Conservation (phyloP, 306 rosid genomes). For the Chamaecrista fasciculata region DNA sequence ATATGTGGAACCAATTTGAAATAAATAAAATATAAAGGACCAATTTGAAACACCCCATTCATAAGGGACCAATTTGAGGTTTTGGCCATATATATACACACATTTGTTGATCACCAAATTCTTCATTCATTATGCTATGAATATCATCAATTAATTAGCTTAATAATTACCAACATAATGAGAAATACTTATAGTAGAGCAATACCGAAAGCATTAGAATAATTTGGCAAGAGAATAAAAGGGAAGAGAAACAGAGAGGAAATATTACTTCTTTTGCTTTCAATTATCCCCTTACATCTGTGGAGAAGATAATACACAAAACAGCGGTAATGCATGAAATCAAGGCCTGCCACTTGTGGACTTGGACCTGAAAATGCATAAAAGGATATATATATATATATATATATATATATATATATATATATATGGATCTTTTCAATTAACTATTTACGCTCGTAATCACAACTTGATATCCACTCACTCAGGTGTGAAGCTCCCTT, state of each 20-base stretch:
- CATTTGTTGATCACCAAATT: too few relatives aligned
- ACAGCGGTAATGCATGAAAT: constrained; percentile 60
- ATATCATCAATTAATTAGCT: background rate
- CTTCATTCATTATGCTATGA: too few relatives aligned
- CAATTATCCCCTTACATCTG: constrained; percentile 45
- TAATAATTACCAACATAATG: background rate
- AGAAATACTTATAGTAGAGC: background rate
- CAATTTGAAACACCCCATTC: too few relatives aligned
- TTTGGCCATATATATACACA: too few relatives aligned
- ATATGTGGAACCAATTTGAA: too few relatives aligned
- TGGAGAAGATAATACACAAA: constrained; percentile 56
- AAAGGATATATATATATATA: too few relatives aligned
- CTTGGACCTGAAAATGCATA: constrained; percentile 82
- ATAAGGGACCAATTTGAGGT: too few relatives aligned
- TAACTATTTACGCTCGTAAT: constrained; percentile 71
- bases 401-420: too few relatives aligned
- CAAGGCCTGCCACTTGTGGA: constrained; percentile 82
- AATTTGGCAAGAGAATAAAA: too few relatives aligned
- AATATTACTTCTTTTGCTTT: constrained; percentile 23
- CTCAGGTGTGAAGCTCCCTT: constrained; percentile 58
- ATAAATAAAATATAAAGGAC: too few relatives aligned
- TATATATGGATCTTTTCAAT: constrained; percentile 60
- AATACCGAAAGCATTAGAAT: constrained; percentile 25
- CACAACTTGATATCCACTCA: constrained; percentile 59
- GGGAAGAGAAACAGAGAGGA: constrained; percentile 32